phyloP scores from a whole-genome alignment of 1,139 yeast species.

The Saccharomyces uvarum region DNA sequence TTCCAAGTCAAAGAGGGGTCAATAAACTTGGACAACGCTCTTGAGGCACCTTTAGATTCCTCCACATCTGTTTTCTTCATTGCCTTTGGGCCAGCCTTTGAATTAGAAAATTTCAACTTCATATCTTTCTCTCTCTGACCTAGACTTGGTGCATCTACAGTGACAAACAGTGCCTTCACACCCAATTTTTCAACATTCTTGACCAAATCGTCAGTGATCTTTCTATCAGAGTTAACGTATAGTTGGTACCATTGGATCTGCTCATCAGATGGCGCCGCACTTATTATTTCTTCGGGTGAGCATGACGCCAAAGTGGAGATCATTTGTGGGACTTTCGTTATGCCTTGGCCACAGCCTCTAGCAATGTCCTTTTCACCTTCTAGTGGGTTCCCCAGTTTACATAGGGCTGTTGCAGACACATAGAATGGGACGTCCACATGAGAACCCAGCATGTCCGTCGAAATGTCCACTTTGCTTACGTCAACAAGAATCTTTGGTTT shows the following conservation, averaged over 20 bases:
- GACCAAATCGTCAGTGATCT: slow-evolving; percentile 51
- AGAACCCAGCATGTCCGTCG: slow-evolving; percentile 49
- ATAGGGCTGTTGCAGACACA: slow-evolving; percentile 74
- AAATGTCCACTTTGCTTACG: slow-evolving; percentile 43
- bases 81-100: slow-evolving; percentile 30
- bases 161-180: slow-evolving; percentile 69
- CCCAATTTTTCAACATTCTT: slow-evolving; percentile 71
- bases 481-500: slow-evolving; percentile 71
- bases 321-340: slow-evolving; percentile 67
- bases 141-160: slow-evolving; percentile 90
- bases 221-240: slow-evolving; percentile 70
- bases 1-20: slow-evolving; percentile 62
- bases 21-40: slow-evolving; percentile 77
- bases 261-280: slow-evolving; percentile 41
- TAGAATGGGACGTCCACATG: slow-evolving; percentile 60
- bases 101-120: slow-evolving; percentile 49
- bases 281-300: slow-evolving; percentile 63
- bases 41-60: slow-evolving; percentile 74
- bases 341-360: slow-evolving; percentile 56
- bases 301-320: slow-evolving; percentile 73
- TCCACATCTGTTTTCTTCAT: slow-evolving; percentile 35
- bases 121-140: slow-evolving; percentile 78
- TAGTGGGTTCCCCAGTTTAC: slow-evolving; percentile 63
- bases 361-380: slow-evolving; percentile 78
- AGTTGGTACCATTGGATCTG: slow-evolving; percentile 81